phyloP scores from a whole-genome alignment of 768 basidiomycete species.

The Phlegmacium glaucopus region DNA sequence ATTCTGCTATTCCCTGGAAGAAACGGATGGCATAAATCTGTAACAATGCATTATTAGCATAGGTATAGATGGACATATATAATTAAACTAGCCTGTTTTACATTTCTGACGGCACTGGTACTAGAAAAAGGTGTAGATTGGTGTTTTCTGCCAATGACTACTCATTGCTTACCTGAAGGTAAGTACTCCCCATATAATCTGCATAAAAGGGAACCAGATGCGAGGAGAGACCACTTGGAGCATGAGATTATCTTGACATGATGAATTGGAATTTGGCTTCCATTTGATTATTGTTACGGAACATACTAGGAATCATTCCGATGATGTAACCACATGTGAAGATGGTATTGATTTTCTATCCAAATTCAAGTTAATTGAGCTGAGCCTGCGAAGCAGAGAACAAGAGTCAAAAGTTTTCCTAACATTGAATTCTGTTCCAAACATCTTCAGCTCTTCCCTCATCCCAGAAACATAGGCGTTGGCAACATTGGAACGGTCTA shows the following conservation, averaged over 20 bases:
- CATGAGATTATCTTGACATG: constrained; percentile 56
- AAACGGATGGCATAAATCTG: constrained; percentile 71
- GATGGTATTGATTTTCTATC: constrained; percentile 63
- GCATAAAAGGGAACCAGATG: constrained; percentile 65
- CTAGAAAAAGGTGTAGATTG: constrained; percentile 23
- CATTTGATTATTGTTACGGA: constrained; percentile 2
- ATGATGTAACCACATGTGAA: constrained; percentile 76
- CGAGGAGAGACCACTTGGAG: constrained; percentile 60
- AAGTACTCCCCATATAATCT: constrained; percentile 62
- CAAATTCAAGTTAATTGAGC: constrained; percentile 3
- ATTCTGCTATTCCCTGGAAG: constrained; percentile 69
- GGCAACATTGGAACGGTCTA: constrained; percentile 64
- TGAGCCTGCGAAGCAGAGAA: background rate
- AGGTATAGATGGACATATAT: background rate
- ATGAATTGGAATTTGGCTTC: background rate
- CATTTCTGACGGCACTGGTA: constrained; percentile 51
- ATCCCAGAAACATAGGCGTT: constrained; percentile 82
- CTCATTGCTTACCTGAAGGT: constrained; percentile 49
- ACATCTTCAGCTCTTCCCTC: constrained; percentile 67
- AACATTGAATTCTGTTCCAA: constrained; percentile 61
- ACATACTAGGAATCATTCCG: constrained; percentile 73
- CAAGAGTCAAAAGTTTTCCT: constrained; percentile 9
- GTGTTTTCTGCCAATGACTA: no score
- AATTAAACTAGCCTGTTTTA: constrained; percentile 45
- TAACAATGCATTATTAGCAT: background rate